Evolutionary conservation across 371 early-diverging fungal species (phyloP).

Genomic region (Rhizopus delemar): DNA sequence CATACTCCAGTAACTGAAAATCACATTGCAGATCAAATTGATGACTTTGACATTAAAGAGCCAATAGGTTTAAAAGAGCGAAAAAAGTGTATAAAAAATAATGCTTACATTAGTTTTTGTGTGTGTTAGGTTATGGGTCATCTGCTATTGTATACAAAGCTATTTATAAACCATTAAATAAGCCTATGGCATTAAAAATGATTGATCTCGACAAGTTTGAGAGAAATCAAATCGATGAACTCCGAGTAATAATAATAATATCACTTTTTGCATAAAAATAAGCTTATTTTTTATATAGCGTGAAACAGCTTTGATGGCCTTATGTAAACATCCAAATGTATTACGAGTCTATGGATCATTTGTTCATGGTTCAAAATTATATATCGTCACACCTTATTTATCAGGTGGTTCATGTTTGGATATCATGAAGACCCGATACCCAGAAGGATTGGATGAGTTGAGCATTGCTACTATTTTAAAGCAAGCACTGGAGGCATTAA

Average conservation of each 20-base stretch:
- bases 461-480: conserved; percentile 84
- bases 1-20: conserved; percentile 21
- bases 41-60: conserved; percentile 44
- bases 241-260: conserved; percentile 54
- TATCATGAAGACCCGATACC: conserved; percentile 82
- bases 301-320: conserved; percentile 86
- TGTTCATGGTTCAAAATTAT: conserved; percentile 78
- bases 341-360: conserved; percentile 83
- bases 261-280: conserved; percentile 5
- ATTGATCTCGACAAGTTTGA: conserved; percentile 89
- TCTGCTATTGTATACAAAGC: conserved; percentile 82
- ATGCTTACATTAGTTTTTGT: no score
- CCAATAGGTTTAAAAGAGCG: conserved; percentile 27
- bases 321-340: conserved; percentile 87
- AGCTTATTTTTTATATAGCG: conserved; percentile 42
- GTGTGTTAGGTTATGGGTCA: conserved; percentile 73
- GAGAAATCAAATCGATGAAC: conserved; percentile 85
- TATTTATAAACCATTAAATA: conserved; percentile 66
- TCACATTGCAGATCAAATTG: conserved; percentile 30
- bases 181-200: conserved; percentile 74
- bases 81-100: no score
- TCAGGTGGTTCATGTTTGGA: conserved; percentile 83
- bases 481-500: conserved; percentile 81
- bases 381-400: conserved; percentile 84
- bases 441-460: conserved; percentile 84